phyloP scores from a whole-genome alignment of 1,284 basidiomycete genomes.

The Trametes pubescens region DNA sequence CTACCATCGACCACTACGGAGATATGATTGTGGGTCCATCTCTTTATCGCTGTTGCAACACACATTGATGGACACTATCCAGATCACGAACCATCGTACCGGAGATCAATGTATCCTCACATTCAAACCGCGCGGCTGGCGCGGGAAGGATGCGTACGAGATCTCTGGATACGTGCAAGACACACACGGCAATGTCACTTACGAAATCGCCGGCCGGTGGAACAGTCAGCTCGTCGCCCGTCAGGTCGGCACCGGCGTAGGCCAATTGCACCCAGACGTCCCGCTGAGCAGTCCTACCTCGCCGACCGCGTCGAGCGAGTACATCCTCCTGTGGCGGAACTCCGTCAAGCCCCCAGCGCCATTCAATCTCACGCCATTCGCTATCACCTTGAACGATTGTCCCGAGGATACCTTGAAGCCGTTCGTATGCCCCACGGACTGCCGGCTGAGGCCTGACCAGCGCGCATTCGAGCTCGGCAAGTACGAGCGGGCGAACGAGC shows the following conservation, averaged over 20 bases:
- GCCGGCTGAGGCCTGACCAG: conserved; percentile 92
- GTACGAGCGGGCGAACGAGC: conserved; percentile 89
- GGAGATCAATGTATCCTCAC: conserved; percentile 90
- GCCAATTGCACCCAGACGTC: conserved; percentile 81
- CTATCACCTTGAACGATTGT: conserved; percentile 90
- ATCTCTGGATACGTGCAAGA: conserved; percentile 89
- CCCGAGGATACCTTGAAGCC: conserved; percentile 71
- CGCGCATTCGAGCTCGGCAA: conserved; percentile 94
- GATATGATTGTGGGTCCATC: conserved; percentile 84
- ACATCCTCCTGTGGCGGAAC: conserved; percentile 93
- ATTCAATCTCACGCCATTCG: conserved; percentile 96
- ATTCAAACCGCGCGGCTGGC: conserved; percentile 97
- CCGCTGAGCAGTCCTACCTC: conserved; percentile 55
- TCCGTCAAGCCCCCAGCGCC: conserved; percentile 85
- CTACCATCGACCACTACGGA: conserved; percentile 97
- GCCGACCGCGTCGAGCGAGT: conserved; percentile 63
- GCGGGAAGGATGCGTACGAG: conserved; percentile 91
- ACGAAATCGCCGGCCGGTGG: conserved; percentile 97
- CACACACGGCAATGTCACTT: conserved; percentile 68
- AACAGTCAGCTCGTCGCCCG: conserved; percentile 94
- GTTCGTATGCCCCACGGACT: conserved; percentile 92
- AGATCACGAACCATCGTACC: conserved; percentile 93
- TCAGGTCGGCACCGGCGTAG: conserved; percentile 68
- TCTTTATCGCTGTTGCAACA: not conserved
- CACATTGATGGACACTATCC: conserved; percentile 19